phyloP scores from a whole-genome alignment of 2,329 filamentous ascomycete species.

The Ophiostoma montium region DNA sequence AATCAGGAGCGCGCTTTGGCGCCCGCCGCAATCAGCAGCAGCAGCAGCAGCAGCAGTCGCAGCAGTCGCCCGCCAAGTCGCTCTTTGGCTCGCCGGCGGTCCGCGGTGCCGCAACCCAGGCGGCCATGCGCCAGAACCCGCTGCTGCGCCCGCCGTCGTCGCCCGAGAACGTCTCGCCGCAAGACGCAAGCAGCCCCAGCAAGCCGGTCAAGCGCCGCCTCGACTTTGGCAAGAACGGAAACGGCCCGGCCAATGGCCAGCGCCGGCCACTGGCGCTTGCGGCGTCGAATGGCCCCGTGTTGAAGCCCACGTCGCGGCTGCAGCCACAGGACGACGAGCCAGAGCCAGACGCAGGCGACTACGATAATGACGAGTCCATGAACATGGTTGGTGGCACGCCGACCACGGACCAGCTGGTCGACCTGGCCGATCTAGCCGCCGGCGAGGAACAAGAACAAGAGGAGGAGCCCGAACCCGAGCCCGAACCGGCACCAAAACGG shows the following conservation, averaged over 20 bases:
- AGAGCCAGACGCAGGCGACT: neutral
- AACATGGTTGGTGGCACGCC: constrained; percentile 22
- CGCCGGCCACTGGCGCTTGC: constrained; percentile 10
- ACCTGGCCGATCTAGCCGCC: neutral
- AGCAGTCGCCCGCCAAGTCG: constrained; percentile 47
- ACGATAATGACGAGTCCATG: constrained; percentile 26
- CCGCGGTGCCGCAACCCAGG: constrained; percentile 14
- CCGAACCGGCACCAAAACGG: constrained; percentile 9
- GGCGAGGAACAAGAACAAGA: too few relatives aligned
- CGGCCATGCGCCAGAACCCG: constrained; percentile 27
- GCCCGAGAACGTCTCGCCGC: constrained; percentile 23
- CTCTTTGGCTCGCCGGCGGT: constrained; percentile 45
- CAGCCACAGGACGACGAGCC: constrained; percentile 13
- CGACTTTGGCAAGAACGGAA: constrained; percentile 29
- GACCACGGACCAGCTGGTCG: constrained; percentile 1
- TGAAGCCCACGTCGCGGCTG: constrained; percentile 2
- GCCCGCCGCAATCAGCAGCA: constrained; percentile 29
- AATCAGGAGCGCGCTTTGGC: constrained; percentile 30
- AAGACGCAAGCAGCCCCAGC: constrained; percentile 17
- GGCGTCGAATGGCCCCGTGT: neutral
- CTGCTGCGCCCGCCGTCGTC: constrained; percentile 40
- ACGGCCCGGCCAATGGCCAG: constrained; percentile 13
- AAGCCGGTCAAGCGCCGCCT: constrained; percentile 37
- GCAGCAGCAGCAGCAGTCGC: neutral
- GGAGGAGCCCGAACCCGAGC: constrained; percentile 10